Percentiles rank a stretch among this genome's conserved stretches.
Evolutionary conservation across 257 asterid species (phyloP).

Genomic region (Gynochthodes officinalis): DNA sequence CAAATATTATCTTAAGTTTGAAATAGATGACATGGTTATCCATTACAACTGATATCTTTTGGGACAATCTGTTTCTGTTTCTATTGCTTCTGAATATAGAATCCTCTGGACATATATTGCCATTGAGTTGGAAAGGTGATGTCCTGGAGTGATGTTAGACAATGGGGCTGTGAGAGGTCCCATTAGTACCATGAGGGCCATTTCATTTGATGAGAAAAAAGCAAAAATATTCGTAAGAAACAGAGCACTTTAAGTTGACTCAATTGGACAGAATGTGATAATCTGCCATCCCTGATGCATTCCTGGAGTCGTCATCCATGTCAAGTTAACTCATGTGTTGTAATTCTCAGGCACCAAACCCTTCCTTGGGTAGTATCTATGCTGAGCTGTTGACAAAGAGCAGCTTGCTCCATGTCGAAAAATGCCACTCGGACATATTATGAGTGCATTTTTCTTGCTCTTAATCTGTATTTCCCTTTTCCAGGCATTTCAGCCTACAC

Average conservation of each 20-base stretch:
- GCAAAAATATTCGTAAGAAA: background rate
- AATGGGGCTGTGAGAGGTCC: background rate
- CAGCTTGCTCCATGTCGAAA: too few species aligned
- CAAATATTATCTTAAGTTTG: background rate
- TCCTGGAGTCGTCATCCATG: background rate
- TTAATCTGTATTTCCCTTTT: conserved; percentile 3
- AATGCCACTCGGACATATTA: too few species aligned
- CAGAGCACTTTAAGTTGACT: background rate
- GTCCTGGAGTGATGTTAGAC: conserved; percentile 3
- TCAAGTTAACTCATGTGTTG: background rate
- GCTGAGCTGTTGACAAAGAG: too few species aligned
- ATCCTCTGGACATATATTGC: background rate
- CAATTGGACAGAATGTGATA: background rate
- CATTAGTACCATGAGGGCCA: background rate
- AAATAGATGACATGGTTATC: background rate
- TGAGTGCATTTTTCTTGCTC: background rate
- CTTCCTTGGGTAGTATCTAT: too few species aligned
- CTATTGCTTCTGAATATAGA: background rate
- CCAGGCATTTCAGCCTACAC: background rate
- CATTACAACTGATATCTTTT: background rate
- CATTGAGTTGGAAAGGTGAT: background rate
- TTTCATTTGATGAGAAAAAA: background rate
- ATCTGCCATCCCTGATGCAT: background rate
- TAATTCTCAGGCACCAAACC: background rate
- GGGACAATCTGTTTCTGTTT: background rate